phyloP scores from a whole-genome alignment of 352 stramenopile genomes.

The Phytophthora pseudosyringae region DNA sequence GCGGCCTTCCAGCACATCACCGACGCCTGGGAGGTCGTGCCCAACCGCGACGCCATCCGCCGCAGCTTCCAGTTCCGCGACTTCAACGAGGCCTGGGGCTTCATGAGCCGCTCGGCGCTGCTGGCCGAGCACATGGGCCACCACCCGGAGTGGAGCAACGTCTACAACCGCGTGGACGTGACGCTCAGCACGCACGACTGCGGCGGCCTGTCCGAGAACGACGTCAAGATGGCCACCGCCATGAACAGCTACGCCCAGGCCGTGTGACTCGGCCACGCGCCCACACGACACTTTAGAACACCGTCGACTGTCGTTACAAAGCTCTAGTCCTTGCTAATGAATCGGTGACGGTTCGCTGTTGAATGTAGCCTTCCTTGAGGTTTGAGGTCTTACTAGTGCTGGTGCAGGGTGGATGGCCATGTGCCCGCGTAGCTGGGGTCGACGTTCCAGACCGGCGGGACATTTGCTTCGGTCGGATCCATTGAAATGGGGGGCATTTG shows the following conservation, averaged over 20 bases:
- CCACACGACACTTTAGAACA: background rate
- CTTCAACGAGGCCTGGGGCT: constrained; percentile 83
- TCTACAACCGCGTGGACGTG: constrained; percentile 98
- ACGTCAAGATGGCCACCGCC: constrained; percentile 70
- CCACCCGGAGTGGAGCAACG: constrained; percentile 99
- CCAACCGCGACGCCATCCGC: constrained; percentile 80
- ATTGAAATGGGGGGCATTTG: constrained; percentile 20
- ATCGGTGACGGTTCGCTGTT: background rate
- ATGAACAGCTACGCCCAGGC: constrained; percentile 74
- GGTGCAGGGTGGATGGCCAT: constrained; percentile 13
- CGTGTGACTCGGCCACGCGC: constrained; percentile 8
- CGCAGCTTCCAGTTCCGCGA: constrained; percentile 87
- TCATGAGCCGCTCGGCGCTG: constrained; percentile 80
- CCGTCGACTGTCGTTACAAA: too few relatives aligned
- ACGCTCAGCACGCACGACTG: constrained; percentile 97
- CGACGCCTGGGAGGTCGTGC: constrained; percentile 56
- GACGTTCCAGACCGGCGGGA: background rate
- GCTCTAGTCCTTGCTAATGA: background rate
- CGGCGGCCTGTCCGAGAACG: constrained; percentile 92
- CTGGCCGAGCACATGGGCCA: constrained; percentile 93
- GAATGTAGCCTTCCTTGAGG: background rate
- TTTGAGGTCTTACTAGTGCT: background rate
- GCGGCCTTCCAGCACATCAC: constrained; percentile 51
- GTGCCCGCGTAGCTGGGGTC: background rate
- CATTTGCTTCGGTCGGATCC: constrained; percentile 8